A percentile compares a stretch with the other conserved stretches of the same genome.
Evolutionary conservation across 1,284 basidiomycete genomes (phyloP).

Genomic region (Ustilago shanxiensis): DNA sequence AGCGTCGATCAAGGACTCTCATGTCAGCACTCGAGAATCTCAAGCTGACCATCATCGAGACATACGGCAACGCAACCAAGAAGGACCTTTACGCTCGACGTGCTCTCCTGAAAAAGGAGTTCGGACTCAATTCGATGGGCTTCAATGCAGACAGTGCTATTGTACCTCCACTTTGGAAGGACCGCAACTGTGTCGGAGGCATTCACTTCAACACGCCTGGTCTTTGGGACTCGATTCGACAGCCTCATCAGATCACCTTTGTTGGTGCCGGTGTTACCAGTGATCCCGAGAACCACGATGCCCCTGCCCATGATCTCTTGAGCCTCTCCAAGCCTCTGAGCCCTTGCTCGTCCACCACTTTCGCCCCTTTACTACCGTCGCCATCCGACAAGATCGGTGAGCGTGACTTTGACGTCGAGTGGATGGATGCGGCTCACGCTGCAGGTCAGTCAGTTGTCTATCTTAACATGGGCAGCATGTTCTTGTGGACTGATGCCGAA

Average conservation of each 20-base stretch:
- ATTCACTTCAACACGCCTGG: conserved; percentile 43
- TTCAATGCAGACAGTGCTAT: conserved; percentile 43
- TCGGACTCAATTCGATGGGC: conserved; percentile 39
- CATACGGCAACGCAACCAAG: conserved; percentile 30
- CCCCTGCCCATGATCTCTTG: not conserved
- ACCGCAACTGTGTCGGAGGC: conserved; percentile 41
- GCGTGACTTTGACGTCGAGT: conserved; percentile 44
- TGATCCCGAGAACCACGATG: conserved; percentile 33
- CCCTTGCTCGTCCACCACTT: conserved; percentile 20
- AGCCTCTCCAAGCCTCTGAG: conserved; percentile 9
- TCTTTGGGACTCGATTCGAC: conserved; percentile 35
- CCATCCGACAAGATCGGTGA: not conserved
- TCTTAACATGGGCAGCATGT: conserved; percentile 68
- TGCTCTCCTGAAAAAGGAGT: conserved; percentile 29
- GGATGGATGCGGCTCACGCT: conserved; percentile 51
- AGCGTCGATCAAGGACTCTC: conserved; percentile 22
- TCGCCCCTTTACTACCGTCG: not conserved
- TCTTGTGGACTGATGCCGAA: conserved; percentile 56
- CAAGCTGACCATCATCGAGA: conserved; percentile 36
- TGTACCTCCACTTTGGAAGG: conserved; percentile 41
- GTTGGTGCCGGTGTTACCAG: conserved; percentile 31
- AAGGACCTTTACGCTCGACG: conserved; percentile 37
- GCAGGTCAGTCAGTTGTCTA: conserved; percentile 59
- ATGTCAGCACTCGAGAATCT: conserved; percentile 37
- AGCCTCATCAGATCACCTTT: conserved; percentile 40